Evolutionary conservation across 2,329 filamentous ascomycete species (phyloP).

Genomic region (Tolypocladium ovalisporum): DNA sequence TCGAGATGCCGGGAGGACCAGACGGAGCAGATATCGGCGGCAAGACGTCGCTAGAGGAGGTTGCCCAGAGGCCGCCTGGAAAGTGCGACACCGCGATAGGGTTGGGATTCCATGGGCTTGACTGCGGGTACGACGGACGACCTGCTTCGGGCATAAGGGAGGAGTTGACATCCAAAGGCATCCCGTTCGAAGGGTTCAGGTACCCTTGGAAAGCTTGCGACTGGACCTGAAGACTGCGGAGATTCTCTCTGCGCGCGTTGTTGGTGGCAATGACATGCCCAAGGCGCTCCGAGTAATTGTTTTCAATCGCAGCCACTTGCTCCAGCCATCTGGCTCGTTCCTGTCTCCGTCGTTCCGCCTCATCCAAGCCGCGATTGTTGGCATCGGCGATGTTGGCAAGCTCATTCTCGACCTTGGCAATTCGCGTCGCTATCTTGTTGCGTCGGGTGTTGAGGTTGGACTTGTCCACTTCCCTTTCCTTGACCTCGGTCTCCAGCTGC

Average conservation of each 20-base stretch:
- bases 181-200: slow-evolving; percentile 19
- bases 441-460: slow-evolving; percentile 53
- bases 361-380: slow-evolving; percentile 53
- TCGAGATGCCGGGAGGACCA: slow-evolving; percentile 18
- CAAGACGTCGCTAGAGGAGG: slow-evolving; percentile 20
- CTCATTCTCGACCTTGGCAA: slow-evolving; percentile 63
- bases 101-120: slow-evolving; percentile 23
- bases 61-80: slow-evolving; percentile 24
- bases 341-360: slow-evolving; percentile 48
- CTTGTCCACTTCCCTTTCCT: slow-evolving; percentile 53
- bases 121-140: slow-evolving; percentile 10
- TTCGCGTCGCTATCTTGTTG: slow-evolving; percentile 61
- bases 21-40: slow-evolving; percentile 18
- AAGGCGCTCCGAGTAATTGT: slow-evolving; percentile 32
- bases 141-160: slow-evolving; percentile 8
- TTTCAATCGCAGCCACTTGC: slow-evolving; percentile 34
- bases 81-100: slow-evolving; percentile 22
- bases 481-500: slow-evolving; percentile 50
- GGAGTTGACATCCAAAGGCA: slow-evolving; percentile 17
- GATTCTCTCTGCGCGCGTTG: slow-evolving; percentile 16
- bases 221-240: slow-evolving; percentile 19
- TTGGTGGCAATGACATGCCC: slow-evolving; percentile 25
- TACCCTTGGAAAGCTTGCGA: slow-evolving; percentile 20
- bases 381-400: slow-evolving; percentile 60
- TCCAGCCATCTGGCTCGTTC: slow-evolving; percentile 35